Base-by-base conservation (phyloP, 1,139 yeast genomes). In the Kluyveromyces sp. region DNA sequence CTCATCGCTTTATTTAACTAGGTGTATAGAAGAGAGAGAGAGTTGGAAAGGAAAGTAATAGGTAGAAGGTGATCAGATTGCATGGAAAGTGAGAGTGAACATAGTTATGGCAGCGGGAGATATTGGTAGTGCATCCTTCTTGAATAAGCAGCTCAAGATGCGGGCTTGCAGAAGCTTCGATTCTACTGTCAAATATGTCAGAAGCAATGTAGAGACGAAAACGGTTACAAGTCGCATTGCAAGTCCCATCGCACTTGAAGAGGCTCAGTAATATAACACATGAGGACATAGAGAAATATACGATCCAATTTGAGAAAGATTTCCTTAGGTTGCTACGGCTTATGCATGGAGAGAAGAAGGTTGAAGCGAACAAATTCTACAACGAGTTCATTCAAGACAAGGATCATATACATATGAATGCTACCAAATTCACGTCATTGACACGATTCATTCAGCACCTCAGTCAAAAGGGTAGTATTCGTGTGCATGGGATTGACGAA, bases 191-290 rank as follows among this genome's bases (percentile, higher is more conserved):
- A 92, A 64, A 75, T 87, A 2, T 92, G 99, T 59, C 78, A 75
- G 59, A 88, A 90, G 60, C 99, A 92, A 67, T 90, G 97, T 63
- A 72, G 97, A 46, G 99, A 94, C 63, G 92, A 86, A 53, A 92
- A 92, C 66, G 99, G 98, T 33, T 92, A 86, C 69, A 83, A 84
- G 60, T 85, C 92, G 61, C 99, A 92, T 64, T 72, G 83, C 25
- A 74, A 75, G 51, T 82, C 95, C 89, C 87, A 39, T 74, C 86
- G 1, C 99, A 92, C 63, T 67, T 76, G 43, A 75, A 78, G 30
- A 77, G 77, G 48, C 75, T 82, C 50, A 70, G 75, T 21, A 66
- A 67, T 21, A 74, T 79, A 1, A 65, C 73, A 1, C 59, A 60
- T 3, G 55, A 66, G 27, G 75, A 79, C 39, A 75, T 87, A 0